phyloP scores from a whole-genome alignment of 2,329 filamentous ascomycete species.

The Elsinoe arachidis region DNA sequence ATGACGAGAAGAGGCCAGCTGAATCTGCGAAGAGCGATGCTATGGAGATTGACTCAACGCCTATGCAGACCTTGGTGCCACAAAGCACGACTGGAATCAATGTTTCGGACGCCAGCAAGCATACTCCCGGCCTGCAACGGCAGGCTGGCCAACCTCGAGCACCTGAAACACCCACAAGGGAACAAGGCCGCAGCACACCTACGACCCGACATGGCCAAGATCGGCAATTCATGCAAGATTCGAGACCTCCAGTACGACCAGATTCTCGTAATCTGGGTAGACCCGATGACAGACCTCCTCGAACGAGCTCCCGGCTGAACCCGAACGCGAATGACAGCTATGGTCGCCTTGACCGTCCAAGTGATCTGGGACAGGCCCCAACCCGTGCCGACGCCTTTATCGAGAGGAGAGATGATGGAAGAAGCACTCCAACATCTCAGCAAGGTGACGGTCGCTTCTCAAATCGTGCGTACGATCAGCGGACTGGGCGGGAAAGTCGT shows the following conservation, averaged over 20 bases:
- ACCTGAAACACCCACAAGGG: conserved; percentile 8
- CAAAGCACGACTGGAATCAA: neutral
- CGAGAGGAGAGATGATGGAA: conserved; percentile 19
- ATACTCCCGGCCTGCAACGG: neutral
- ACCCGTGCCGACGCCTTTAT: neutral
- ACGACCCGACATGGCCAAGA: neutral
- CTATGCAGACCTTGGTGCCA: neutral
- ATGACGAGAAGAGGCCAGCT: conserved; percentile 44
- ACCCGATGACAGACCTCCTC: conserved; percentile 26
- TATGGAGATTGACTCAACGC: neutral
- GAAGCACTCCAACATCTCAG: neutral
- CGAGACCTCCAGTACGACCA: conserved; percentile 16
- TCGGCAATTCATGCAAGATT: conserved; percentile 24
- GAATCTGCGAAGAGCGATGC: conserved; percentile 18
- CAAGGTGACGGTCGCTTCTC: neutral
- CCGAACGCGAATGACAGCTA: conserved; percentile 23
- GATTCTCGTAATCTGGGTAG: conserved; percentile 19
- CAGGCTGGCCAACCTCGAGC: neutral
- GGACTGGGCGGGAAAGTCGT: neutral
- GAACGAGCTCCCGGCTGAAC: neutral
- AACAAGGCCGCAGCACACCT: neutral
- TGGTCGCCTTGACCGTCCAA: conserved; percentile 37
- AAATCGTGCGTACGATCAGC: neutral
- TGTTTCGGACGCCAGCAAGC: neutral
- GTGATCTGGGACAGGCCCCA: conserved; percentile 24